A percentile compares a stretch with the other conserved stretches of the same genome.
phyloP scores from a whole-genome alignment of 805 yeast genomes.

The Myxozyma geophila region DNA sequence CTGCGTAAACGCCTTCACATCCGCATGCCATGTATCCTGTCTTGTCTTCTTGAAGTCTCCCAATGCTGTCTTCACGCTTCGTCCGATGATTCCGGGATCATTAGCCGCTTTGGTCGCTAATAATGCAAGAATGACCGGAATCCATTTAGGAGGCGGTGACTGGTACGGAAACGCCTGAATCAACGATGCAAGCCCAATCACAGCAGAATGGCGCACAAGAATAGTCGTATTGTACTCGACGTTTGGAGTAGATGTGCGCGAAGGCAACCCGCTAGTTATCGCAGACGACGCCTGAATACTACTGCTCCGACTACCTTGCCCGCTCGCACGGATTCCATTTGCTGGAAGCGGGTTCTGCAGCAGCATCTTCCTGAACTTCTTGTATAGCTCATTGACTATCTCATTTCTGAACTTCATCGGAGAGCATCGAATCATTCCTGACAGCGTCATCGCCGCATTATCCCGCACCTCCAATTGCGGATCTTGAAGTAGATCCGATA shows the following conservation, averaged over 20 bases:
- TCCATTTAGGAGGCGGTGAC: slow-evolving; percentile 91
- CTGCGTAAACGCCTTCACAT: slow-evolving; percentile 69
- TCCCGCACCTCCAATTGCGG: slow-evolving; percentile 75
- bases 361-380: slow-evolving; percentile 52
- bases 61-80: slow-evolving; percentile 77
- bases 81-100: slow-evolving; percentile 77
- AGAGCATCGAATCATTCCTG: slow-evolving; percentile 76
- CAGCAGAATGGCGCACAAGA: slow-evolving; percentile 75
- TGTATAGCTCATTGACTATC: slow-evolving; percentile 50
- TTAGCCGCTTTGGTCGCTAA: slow-evolving; percentile 74
- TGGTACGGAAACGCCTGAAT: slow-evolving; percentile 87
- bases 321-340: slow-evolving; percentile 36
- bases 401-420: slow-evolving; percentile 50
- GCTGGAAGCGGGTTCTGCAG: slow-evolving; percentile 43
- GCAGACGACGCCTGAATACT: slow-evolving; percentile 18
- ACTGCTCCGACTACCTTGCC: slow-evolving; percentile 40
- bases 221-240: slow-evolving; percentile 45
- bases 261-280: slow-evolving; percentile 6
- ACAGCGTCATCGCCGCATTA: slow-evolving; percentile 70
- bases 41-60: slow-evolving; percentile 88
- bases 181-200: slow-evolving; percentile 85
- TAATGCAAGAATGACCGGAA: slow-evolving; percentile 70
- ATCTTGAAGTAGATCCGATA: slow-evolving; percentile 60
- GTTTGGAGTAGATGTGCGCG: slow-evolving; percentile 24
- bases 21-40: slow-evolving; percentile 96